These are phyloP conservation scores for Pinus albicaulis DNA, from an alignment of 75 land plant genomes.

Conservation along the genomic window DNA sequence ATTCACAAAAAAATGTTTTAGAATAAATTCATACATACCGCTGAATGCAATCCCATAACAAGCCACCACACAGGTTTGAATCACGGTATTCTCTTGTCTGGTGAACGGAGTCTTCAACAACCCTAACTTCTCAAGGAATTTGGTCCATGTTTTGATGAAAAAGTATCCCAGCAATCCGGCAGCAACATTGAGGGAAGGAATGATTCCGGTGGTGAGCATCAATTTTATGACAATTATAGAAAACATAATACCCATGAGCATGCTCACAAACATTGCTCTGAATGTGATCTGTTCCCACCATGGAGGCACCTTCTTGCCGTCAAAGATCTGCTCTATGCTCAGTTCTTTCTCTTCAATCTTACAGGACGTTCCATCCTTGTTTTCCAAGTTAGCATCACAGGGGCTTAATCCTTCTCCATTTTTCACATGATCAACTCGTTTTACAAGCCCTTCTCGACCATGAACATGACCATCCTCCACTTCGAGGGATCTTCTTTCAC, in stretches of 20 bases:
- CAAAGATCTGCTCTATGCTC: not conserved
- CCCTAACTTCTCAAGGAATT: slow-evolving; percentile 33
- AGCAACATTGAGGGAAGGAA: slow-evolving; percentile 58
- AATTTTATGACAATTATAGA: slow-evolving; percentile 62
- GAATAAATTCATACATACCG: not conserved
- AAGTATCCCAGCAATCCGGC: slow-evolving; percentile 61
- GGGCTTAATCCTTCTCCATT: too few species aligned
- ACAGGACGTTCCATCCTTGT: too few species aligned
- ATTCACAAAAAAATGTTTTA: too few species aligned
- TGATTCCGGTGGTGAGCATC: slow-evolving; percentile 46
- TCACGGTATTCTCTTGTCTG: slow-evolving; percentile 40
- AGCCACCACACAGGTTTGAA: too few species aligned
- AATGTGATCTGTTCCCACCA: slow-evolving; percentile 19
- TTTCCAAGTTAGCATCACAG: too few species aligned
- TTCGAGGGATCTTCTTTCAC: too few species aligned
- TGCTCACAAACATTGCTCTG: slow-evolving; percentile 49
- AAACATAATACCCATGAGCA: slow-evolving; percentile 47
- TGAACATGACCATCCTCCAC: too few species aligned
- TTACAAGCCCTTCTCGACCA: too few species aligned
- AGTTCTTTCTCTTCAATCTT: too few species aligned
- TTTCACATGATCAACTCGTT: too few species aligned
- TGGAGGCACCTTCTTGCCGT: slow-evolving; percentile 33
- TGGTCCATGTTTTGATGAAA: slow-evolving; percentile 42
- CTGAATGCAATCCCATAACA: too few species aligned
- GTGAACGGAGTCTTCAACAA: slow-evolving; percentile 37